Base-by-base conservation (phyloP, 2,329 filamentous ascomycete genomes). In the Elsinoe arachidis region DNA sequence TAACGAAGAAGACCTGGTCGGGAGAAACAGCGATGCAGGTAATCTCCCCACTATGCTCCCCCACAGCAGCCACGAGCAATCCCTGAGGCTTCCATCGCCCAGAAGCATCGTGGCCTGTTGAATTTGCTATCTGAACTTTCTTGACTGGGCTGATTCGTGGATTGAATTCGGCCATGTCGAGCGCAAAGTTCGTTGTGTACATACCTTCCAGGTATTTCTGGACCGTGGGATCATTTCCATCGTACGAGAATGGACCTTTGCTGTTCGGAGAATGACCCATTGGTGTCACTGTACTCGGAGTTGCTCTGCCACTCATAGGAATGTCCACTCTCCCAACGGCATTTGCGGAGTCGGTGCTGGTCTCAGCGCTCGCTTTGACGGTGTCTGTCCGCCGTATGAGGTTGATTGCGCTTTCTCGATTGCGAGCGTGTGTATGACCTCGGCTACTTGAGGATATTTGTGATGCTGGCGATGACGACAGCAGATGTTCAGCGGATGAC, bases 1-100 rank as follows among this genome's bases (percentile, higher is more conserved):
- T 97, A 58, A 96, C 80, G 71, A 99, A 99, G 73, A 99, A 99
- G 3, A 85, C 76, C 69, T 99, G 92, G 67, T 99, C 93, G 0
- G 92, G 90, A 1, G 93, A 86, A 6, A 90, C 82, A 1, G 87
- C 78, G 10, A 97, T 82, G 9, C 91, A 83, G 66, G 87, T 96
- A 62, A 97, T 83, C 6, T 88, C 82, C 0, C 84, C 89, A 26
- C 79, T 84, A 68, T 99, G 93, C 69, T 99, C 93, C 1, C 88
- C 84, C 66, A 97, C 90, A 1, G 89, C 89, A 1, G 91, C 90
- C 17, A 97, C 86, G 7, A 97, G 78, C 54, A 84, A 85, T 1
- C 93, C 91, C 56, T 85, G 82, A 0, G 93, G 93, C 62, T 83
- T 85, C 93, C 93, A 99, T 2, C 82, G 80, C 57, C 82, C 82